Evolutionary conservation across 768 basidiomycete species (phyloP), one percentile per base, ranked within the genome.

Genomic region (Russula sp.): DNA sequence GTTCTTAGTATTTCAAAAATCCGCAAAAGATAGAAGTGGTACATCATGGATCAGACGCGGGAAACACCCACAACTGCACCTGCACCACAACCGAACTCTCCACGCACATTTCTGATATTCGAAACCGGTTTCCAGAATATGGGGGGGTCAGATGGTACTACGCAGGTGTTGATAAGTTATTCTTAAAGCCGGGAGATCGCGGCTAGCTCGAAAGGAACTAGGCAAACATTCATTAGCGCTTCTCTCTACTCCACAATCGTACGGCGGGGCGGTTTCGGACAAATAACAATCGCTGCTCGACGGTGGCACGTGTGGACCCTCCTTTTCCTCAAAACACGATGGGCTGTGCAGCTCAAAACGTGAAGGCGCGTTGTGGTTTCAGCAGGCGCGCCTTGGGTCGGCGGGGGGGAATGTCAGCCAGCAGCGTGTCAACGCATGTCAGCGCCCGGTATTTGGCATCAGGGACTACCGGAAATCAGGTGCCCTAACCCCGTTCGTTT

Each of bases 401-500:
- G 46, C 35, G 46, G 49, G 16, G 13, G 38, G 14, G 25, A 39
- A 18, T 52, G 36, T 52, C 25, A 47, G 46, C 13, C 51, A 52
- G 50, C 34, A 51, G 34, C 50, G 38, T 39, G 51, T 53, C 51
- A 16, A 38, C 32, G 34, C 35, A 22, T 39, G 51, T 53, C 51
- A 16, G 45, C 32, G 7, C 55, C 55, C 5, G 45, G 61, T 11
- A 18, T 29, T 48, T 54, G 61, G 61, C 45, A 53, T 52, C 57
- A 63, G 61, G 56, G 46, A 48, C 51, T 58, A 58, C 45, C 56
- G 38, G 50, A 25, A 58, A 53, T 45, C 42, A 41, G 51, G n/a
- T 34, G 61, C 43, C 56, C 56, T 58, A 58, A 63, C 50, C 56
- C 56, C 61, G 61, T 43, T 63, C 56, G 61, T 42, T 52, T 63